Evolutionary conservation across 352 stramenopile species (phyloP), one percentile per base, ranked within the genome.

Genomic region (Phytophthora boehmeriae): DNA sequence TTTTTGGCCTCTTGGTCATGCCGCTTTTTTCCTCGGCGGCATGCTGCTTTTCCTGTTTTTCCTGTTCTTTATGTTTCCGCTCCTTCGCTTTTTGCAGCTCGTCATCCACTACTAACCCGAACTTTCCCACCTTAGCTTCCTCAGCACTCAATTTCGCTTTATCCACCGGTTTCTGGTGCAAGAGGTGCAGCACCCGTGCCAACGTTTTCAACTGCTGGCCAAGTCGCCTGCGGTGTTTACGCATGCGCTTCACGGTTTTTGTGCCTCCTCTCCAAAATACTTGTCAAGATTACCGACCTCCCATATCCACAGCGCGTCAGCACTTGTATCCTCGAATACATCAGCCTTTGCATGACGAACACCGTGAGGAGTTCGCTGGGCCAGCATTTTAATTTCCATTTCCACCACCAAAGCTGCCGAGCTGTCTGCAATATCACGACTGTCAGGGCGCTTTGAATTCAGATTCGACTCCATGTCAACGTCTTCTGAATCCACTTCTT

Each of bases 351-450:
- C 43, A n/a, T 79, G 83, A 11, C 78, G 72, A 14, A 86, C 74
- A 23, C 88, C 86, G 39, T 95, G 88, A 19, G 76, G 62, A 9
- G 68, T 86, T 9, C 88, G 83, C 64, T 96, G 84, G 25, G 88
- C 88, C 10, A 96, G 68, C 73, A 90, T 90, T 63, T 96, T 96
- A 50, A 96, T 90, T 49, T 92, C 87, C 87, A 94, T 93, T 57
- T 96, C 83, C 46, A 96, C 41, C 22, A 62, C 66, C 17, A 90
- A 47, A 28, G 34, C 43, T 14, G 63, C 46, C 4, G 69, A 41
- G 1, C 44, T 65, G 10, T 73, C 62, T 16, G 70, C 38, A 2
- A 59, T 59, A 6, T 68, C 54, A 17, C 8, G n/a, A 11, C 16
- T 53, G 32, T 25, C 35, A 32, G 63, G 59, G 8, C 59, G 54